These are phyloP conservation scores for Gonium pectorale DNA, from an alignment of 139 green algal genomes.

Conservation along the genomic window DNA sequence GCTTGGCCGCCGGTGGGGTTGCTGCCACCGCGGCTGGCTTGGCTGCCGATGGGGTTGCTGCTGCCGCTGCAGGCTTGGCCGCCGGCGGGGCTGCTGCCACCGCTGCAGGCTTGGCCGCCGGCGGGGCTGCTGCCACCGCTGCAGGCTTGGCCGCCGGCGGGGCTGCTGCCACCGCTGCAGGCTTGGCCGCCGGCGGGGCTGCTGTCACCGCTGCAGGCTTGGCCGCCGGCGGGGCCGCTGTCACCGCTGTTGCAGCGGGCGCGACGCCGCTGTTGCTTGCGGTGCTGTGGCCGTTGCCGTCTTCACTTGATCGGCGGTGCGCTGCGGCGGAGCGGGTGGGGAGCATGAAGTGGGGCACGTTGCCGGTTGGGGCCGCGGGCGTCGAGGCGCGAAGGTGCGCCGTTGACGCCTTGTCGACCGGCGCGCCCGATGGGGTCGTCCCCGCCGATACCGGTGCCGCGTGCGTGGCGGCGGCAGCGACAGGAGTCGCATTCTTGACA, in stretches of 20 bases:
- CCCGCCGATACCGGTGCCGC: neutral
- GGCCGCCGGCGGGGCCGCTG: neutral
- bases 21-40: neutral
- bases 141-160: neutral
- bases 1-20: no score
- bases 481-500: neutral
- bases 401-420: neutral
- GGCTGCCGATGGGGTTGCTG: neutral
- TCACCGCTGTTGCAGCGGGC: no score
- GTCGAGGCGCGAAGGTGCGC: neutral
- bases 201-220: neutral
- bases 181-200: neutral
- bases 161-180: neutral
- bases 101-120: no score
- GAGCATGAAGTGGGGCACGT: conserved; percentile 35
- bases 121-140: no score
- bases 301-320: conserved; percentile 33
- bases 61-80: neutral
- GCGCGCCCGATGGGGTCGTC: neutral
- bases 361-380: neutral
- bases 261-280: no score
- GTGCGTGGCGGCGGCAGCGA: neutral
- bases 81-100: no score
- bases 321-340: conserved; percentile 22
- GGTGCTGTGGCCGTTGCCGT: neutral